Conservation (phyloP, 1,284 basidiomycete species). For the Hypsizygus ulmarius region DNA sequence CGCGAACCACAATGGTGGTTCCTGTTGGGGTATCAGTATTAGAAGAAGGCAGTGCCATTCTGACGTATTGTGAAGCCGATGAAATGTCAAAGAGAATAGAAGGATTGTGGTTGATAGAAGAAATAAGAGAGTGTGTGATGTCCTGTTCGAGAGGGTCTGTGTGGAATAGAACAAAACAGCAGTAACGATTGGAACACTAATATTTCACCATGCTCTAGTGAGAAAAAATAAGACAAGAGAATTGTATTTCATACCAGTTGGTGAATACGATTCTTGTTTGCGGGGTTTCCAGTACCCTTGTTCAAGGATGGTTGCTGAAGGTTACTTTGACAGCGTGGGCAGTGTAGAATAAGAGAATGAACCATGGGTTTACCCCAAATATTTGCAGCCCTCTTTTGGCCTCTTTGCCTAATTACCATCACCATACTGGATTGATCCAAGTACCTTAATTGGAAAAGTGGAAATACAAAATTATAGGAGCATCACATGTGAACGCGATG, state of each 20-base stretch:
- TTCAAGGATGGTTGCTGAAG: constrained; percentile 1
- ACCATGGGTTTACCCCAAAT: neutral
- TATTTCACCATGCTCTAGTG: too few relatives aligned
- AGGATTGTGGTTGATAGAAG: neutral
- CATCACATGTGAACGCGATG: too few relatives aligned
- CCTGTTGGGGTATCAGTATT: neutral
- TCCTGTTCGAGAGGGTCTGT: neutral
- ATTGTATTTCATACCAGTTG: neutral
- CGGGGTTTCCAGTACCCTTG: neutral
- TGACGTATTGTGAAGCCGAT: neutral
- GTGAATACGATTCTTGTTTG: constrained; percentile 2
- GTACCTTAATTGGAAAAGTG: too few relatives aligned
- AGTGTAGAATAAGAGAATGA: neutral
- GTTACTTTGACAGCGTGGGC: neutral
- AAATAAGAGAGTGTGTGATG: neutral
- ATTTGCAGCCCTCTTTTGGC: too few relatives aligned
- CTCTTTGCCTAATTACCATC: too few relatives aligned
- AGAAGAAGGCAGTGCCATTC: neutral
- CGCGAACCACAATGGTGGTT: neutral
- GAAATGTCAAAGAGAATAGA: neutral
- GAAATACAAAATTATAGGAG: too few relatives aligned
- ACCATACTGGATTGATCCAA: too few relatives aligned
- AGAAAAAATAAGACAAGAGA: neutral
- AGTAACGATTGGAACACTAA: constrained; percentile 1
- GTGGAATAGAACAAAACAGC: neutral